Percentiles rank a stretch among this genome's conserved stretches.
Conservation (phyloP, 176 grass and related monocot species). For the Aechmea fasciata region DNA sequence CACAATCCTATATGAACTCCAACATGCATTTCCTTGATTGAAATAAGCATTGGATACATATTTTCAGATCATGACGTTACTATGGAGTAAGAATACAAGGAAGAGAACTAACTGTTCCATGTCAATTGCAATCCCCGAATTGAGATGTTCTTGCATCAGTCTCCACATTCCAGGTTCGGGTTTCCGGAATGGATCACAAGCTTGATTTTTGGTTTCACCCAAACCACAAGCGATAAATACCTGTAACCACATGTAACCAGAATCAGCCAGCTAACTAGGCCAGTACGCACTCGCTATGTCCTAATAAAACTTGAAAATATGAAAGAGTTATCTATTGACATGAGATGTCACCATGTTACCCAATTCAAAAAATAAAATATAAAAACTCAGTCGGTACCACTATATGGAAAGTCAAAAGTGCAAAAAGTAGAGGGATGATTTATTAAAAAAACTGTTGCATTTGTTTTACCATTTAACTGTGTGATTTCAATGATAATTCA, state of each 20-base stretch:
- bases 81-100: neutral
- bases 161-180: slow-evolving; percentile 81
- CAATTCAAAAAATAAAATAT: neutral
- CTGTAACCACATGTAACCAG: slow-evolving; percentile 31
- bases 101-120: slow-evolving; percentile 54
- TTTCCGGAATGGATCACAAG: slow-evolving; percentile 66
- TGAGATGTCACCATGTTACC: neutral
- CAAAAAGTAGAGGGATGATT: neutral
- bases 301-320: neutral
- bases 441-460: neutral
- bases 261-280: neutral
- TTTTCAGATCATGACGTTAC: neutral
- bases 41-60: too few relatives aligned
- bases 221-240: slow-evolving; percentile 83
- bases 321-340: neutral
- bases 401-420: neutral
- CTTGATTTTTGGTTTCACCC: slow-evolving; percentile 39
- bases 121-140: slow-evolving; percentile 59
- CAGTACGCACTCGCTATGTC: neutral
- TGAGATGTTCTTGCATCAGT: slow-evolving; percentile 71
- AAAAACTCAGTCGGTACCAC: neutral
- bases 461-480: neutral
- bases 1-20: too few relatives aligned
- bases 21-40: too few relatives aligned
- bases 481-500: too few relatives aligned